Base-by-base conservation (phyloP, 345 rosid species). In the Sisymbrium altissimum region DNA sequence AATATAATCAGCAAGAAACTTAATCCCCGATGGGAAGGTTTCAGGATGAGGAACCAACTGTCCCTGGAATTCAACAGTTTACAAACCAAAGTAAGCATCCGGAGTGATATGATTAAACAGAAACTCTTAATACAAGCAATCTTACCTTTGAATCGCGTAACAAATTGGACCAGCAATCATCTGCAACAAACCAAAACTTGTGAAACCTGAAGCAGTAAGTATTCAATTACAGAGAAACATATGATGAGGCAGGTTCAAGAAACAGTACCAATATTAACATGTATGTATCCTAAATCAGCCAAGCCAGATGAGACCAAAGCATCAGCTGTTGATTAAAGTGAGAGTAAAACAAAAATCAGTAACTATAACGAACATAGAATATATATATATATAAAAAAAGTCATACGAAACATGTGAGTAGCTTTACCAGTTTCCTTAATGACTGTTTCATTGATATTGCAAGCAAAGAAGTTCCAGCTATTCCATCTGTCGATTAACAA, bases 391-490 rank as follows among this genome's bases (percentile, higher is more conserved):
- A 0, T 1, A n/a, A 9, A 18, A 25, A 12, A 0, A 32, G 30
- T 10, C 27, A 35, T 11, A 58, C 40, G 43, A 60, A 73, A 67
- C 36, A 49, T 67, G 29, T 52, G 48, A 38, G 35, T 29, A 71
- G 68, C 44, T 46, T 64, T 78, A 95, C 97, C 89, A 40, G 97
- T 92, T 81, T 95, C 93, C 89, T 84, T 90, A 73, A 95, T 92
- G 62, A 95, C 86, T 0, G 87, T 85, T 79, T 90, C 99, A 59
- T 79, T 85, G 81, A 94, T 87, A 76, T 85, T 78, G 77, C 99
- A 94, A 65, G 87, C 99, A 76, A 90, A 95, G 83, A 86, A 92
- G 74, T 95, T 95, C 99, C 99, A 95, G 86, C 99, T 95, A 78
- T 90, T 95, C 97, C 98, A 94, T 62, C 98, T 94, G 97, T 81